A percentile compares a stretch with the other conserved stretches of the same genome.
Evolutionary conservation across 179 eudicot species (phyloP).

Genomic region (Silene noctiflora): DNA sequence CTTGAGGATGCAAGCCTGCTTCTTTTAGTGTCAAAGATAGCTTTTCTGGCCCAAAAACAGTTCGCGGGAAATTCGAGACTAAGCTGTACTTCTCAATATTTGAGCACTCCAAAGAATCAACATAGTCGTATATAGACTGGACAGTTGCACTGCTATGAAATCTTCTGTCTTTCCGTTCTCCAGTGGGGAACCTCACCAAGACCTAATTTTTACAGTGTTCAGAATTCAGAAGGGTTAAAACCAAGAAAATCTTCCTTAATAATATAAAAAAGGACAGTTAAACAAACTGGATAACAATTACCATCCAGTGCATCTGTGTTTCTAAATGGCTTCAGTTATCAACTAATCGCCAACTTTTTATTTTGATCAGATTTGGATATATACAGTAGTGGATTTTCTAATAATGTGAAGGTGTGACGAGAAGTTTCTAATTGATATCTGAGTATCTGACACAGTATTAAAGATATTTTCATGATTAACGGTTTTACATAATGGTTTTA

Average conservation of each 20-base stretch:
- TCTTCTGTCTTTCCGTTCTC: conserved; percentile 85
- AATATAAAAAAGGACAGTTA: neutral
- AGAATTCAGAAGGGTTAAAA: conserved; percentile 2
- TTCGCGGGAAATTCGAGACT: conserved; percentile 86
- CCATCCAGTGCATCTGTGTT: neutral
- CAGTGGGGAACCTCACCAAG: conserved; percentile 89
- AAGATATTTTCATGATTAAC: no score
- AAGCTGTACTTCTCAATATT: conserved; percentile 65
- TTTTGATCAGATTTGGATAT: no score
- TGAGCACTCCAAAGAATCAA: conserved; percentile 83
- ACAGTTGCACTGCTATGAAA: conserved; percentile 61
- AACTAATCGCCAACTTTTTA: no score
- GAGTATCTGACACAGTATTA: no score
- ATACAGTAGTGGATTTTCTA: no score
- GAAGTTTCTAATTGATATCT: no score
- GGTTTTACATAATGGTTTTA: no score
- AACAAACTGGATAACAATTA: neutral
- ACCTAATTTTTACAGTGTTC: conserved; percentile 40
- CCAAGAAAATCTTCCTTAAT: neutral
- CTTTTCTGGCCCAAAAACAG: conserved; percentile 74
- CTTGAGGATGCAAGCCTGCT: conserved; percentile 93
- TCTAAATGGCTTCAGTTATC: no score
- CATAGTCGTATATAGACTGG: conserved; percentile 82
- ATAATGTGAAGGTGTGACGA: no score
- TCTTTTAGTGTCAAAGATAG: conserved; percentile 63